A percentile compares a stretch with the other conserved stretches of the same genome.
Evolutionary conservation across 1,139 yeast species (phyloP).

Genomic region (Blastobotrys proliferans): DNA sequence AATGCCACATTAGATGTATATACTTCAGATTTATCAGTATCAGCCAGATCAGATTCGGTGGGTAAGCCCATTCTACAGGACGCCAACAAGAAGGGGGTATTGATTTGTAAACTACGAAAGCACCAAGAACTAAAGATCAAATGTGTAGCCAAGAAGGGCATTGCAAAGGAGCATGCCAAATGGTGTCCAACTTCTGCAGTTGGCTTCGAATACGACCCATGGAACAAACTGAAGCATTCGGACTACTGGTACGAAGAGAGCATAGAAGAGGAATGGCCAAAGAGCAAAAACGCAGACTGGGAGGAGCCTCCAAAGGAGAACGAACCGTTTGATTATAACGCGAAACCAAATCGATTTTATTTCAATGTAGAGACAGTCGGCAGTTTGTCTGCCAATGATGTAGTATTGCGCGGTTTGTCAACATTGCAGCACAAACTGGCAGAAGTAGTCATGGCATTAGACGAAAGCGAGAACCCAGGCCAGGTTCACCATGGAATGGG

Average conservation of each 20-base stretch:
- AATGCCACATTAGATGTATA: constrained; percentile 88
- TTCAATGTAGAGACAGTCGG: constrained; percentile 93
- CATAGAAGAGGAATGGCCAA: constrained; percentile 90
- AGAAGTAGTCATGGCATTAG: constrained; percentile 77
- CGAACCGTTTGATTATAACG: constrained; percentile 80
- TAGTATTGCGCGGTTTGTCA: constrained; percentile 74
- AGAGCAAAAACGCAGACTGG: constrained; percentile 82
- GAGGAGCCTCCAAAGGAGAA: constrained; percentile 93
- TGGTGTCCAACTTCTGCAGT: constrained; percentile 99
- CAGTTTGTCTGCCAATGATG: constrained; percentile 81
- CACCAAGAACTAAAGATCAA: constrained; percentile 86
- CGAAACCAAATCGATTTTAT: constrained; percentile 77
- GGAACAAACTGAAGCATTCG: constrained; percentile 94
- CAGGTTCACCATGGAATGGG: neutral
- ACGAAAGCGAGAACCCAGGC: constrained; percentile 34
- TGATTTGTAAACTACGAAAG: constrained; percentile 84
- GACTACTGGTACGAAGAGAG: constrained; percentile 95
- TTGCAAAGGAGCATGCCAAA: constrained; percentile 96
- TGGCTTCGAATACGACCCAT: constrained; percentile 98
- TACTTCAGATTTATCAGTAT: constrained; percentile 67
- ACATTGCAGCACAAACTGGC: constrained; percentile 90
- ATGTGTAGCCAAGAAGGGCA: constrained; percentile 97
- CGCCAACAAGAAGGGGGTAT: constrained; percentile 71
- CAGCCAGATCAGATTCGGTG: constrained; percentile 40
- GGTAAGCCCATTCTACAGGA: constrained; percentile 84